Evolutionary conservation across 345 rosid species (phyloP), one percentile per base, ranked within the genome.

Genomic region (Eutrema heterophyllum): DNA sequence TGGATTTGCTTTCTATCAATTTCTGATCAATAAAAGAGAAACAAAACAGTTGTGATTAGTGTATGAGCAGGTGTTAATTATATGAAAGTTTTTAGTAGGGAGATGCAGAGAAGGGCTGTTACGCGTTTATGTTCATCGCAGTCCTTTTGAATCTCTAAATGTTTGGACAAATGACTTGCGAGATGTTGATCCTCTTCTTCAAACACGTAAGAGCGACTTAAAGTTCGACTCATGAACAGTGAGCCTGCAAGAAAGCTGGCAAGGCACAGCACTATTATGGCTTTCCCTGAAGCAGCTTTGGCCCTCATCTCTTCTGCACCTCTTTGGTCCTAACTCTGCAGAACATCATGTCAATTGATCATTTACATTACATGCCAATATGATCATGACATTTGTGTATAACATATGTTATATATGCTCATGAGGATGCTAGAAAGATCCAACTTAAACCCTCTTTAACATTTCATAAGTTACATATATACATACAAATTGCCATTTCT

Each of bases 211-310:
- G 80, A 64, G 5, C 72, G 63, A 67, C 74, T 81, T 86, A 85
- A 83, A 5, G 78, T 80, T 56, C 80, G 79, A 75, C 82, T 72
- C 73, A 71, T 78, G 71, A 92, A 84, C 27, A 92, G 72, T 3
- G 95, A 86, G 8, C 98, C 96, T 3, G 86, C 90, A 35, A 90
- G 84, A 76, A 92, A 92, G 84, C 93, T 80, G 1, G 86, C 88
- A 2, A 87, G 73, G 69, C 96, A 92, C 9, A 87, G 69, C 12
- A 80, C 82, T 21, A 86, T 67, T 57, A 88, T 80, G n/a, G 83
- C 80, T 81, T 88, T 90, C 39, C 88, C 91, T 1, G 95, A 84
- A 67, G 78, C 72, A 18, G 85, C 82, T 77, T 87, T 92, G 16
- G 82, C 86, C 73, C 91, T 82, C 98, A 88, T 92, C 58, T 60